A percentile compares a stretch with the other conserved stretches of the same genome.
These are phyloP conservation scores for Calonectria henricotiae DNA, from an alignment of 2,329 filamentous ascomycete genomes.

Conservation along the genomic window DNA sequence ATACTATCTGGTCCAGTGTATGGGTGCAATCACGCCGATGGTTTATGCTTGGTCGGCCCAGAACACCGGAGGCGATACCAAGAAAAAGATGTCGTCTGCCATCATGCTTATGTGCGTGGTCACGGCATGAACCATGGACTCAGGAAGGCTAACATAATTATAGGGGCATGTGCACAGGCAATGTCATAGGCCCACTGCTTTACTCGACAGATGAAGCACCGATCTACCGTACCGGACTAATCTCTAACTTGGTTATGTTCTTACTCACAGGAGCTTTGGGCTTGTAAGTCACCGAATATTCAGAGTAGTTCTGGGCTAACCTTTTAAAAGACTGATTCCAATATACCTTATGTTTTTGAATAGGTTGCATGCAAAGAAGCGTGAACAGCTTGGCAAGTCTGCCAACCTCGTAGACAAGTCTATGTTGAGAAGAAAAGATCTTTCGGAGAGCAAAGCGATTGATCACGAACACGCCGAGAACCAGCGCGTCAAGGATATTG, in stretches of 20 bases:
- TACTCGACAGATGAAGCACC: slow-evolving; percentile 62
- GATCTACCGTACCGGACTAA: slow-evolving; percentile 65
- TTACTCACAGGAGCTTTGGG: slow-evolving; percentile 68
- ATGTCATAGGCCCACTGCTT: slow-evolving; percentile 74
- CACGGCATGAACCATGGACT: background rate
- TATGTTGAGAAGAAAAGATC: slow-evolving; percentile 51
- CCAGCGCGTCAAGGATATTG: background rate
- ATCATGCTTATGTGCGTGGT: slow-evolving; percentile 64
- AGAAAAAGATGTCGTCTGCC: slow-evolving; percentile 74
- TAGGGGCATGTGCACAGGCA: slow-evolving; percentile 71
- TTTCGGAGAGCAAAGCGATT: slow-evolving; percentile 37
- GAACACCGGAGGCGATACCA: slow-evolving; percentile 75
- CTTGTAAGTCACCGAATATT: background rate
- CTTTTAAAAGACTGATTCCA: slow-evolving; percentile 48
- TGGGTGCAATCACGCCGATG: slow-evolving; percentile 53
- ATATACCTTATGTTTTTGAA: slow-evolving; percentile 69
- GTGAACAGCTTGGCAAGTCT: slow-evolving; percentile 71
- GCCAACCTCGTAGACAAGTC: slow-evolving; percentile 72
- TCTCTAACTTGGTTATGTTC: slow-evolving; percentile 73
- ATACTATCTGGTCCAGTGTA: slow-evolving; percentile 62
- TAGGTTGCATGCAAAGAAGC: slow-evolving; percentile 66
- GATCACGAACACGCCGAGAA: slow-evolving; percentile 30
- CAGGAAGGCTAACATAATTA: background rate
- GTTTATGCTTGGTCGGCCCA: slow-evolving; percentile 70
- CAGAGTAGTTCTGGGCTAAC: background rate